These are phyloP conservation scores for Zygotorulaspora mrakii DNA, from an alignment of 1,139 yeast species.

Conservation along the genomic window DNA sequence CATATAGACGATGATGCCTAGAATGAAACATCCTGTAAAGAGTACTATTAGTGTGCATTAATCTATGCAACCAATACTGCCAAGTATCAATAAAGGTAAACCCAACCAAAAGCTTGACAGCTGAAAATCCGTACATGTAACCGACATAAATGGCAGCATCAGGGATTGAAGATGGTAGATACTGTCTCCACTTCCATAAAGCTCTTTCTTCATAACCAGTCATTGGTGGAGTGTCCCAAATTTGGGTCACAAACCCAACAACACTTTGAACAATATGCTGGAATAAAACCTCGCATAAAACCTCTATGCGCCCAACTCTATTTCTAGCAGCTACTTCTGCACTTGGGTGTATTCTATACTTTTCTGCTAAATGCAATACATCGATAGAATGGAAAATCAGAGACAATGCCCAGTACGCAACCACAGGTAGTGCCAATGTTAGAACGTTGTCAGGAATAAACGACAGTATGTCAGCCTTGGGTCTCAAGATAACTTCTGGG, in stretches of 20 bases:
- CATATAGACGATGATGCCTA: conserved; percentile 88
- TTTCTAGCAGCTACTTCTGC: conserved; percentile 76
- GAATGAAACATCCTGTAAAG: conserved; percentile 83
- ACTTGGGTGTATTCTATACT: conserved; percentile 85
- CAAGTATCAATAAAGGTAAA: conserved; percentile 81
- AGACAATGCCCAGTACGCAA: conserved; percentile 81
- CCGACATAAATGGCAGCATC: conserved; percentile 43
- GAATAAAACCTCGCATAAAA: conserved; percentile 70
- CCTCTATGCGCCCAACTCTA: conserved; percentile 65
- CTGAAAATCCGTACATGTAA: conserved; percentile 61
- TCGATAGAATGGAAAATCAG: conserved; percentile 72
- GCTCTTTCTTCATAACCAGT: conserved; percentile 71
- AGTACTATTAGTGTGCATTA: conserved; percentile 78
- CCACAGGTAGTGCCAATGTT: conserved; percentile 70
- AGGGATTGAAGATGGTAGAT: conserved; percentile 43
- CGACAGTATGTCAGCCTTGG: conserved; percentile 19
- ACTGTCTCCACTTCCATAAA: conserved; percentile 62
- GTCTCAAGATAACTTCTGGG: conserved; percentile 17
- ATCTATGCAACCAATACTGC: conserved; percentile 88
- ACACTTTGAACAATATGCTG: conserved; percentile 82
- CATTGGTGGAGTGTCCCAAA: conserved; percentile 57
- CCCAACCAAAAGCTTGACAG: conserved; percentile 54
- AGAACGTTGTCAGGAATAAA: conserved; percentile 55
- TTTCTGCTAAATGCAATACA: conserved; percentile 66
- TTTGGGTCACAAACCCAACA: conserved; percentile 55